Conservation (phyloP, 2,329 filamentous ascomycete genomes). For the Sporothrix brunneoviolacea region DNA sequence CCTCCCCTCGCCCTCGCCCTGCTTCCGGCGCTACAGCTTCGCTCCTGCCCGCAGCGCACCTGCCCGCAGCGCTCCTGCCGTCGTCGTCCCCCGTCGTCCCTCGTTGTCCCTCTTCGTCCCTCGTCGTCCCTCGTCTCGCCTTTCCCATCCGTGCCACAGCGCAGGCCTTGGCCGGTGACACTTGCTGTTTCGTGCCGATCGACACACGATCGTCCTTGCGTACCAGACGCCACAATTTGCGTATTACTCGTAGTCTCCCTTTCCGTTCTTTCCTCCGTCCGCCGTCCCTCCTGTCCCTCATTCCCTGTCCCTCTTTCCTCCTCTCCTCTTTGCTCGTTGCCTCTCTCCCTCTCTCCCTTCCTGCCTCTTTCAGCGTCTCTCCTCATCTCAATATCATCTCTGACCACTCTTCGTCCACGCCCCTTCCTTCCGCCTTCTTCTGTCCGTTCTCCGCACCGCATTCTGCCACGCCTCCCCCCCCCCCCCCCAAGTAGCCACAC, state of each 20-base stretch:
- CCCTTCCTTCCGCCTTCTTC: no score
- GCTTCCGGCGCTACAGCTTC: no score
- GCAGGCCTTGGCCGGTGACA: constrained; percentile 10
- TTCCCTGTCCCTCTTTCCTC: not conserved
- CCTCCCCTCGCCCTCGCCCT: no score
- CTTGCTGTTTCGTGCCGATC: constrained; percentile 14
- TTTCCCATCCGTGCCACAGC: constrained; percentile 6
- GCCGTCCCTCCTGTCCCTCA: not conserved
- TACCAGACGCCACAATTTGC: constrained; percentile 7
- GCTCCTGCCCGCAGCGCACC: no score
- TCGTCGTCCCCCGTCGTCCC: no score
- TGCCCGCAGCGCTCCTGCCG: no score
- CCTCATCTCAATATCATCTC: not conserved
- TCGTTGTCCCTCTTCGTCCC: no score
- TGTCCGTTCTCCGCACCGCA: no score
- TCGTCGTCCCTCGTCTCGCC: constrained; percentile 7
- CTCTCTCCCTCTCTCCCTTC: not conserved
- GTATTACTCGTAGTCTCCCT: not conserved
- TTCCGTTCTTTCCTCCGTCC: not conserved
- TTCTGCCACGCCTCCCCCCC: no score
- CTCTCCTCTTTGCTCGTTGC: not conserved
- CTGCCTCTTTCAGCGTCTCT: constrained; percentile 18
- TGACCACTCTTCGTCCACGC: not conserved
- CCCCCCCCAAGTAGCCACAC: not conserved
- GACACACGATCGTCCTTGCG: constrained; percentile 11